Percentiles rank a stretch among this genome's conserved stretches.
Conservation (phyloP, 495 filamentous ascomycete genomes). For the Hypoxylon trugodes region DNA sequence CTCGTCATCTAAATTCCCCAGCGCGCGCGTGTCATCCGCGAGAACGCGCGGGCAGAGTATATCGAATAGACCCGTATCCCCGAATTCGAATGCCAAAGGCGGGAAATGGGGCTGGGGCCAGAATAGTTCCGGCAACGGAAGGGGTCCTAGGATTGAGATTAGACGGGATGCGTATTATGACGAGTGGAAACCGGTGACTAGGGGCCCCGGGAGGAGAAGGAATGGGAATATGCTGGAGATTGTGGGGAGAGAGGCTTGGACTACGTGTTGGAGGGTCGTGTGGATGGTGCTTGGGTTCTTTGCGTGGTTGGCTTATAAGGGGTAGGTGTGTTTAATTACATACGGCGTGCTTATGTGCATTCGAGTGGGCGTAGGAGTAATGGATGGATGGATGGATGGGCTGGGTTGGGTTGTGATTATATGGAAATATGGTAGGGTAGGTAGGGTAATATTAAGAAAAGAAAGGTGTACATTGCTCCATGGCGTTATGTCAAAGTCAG, state of each 20-base stretch:
- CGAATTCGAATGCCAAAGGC: conserved; percentile 20
- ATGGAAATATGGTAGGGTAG: no score
- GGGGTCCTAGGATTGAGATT: conserved; percentile 56
- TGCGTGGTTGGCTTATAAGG: conserved; percentile 50
- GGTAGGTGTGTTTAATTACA: no score
- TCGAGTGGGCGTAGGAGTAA: no score
- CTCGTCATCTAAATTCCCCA: conserved; percentile 40
- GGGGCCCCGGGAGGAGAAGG: no score
- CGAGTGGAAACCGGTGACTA: conserved; percentile 28
- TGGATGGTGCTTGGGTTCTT: conserved; percentile 58
- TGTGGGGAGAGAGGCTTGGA: conserved; percentile 55
- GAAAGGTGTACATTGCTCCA: no score
- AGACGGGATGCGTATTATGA: conserved; percentile 48
- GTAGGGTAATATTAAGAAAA: no score
- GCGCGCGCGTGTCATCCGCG: conserved; percentile 31
- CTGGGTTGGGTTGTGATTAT: no score
- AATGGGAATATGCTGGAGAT: conserved; percentile 32
- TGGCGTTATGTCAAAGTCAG: no score
- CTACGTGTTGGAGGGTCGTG: conserved; percentile 50
- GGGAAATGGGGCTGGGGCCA: conserved; percentile 52
- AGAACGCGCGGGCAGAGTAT: conserved; percentile 35
- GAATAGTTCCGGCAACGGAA: no score
- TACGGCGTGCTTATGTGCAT: no score
- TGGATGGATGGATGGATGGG: no score
- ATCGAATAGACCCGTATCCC: conserved; percentile 23